These are phyloP conservation scores for Arachis hypogaea DNA, from an alignment of 306 rosid species.

Conservation along the genomic window DNA sequence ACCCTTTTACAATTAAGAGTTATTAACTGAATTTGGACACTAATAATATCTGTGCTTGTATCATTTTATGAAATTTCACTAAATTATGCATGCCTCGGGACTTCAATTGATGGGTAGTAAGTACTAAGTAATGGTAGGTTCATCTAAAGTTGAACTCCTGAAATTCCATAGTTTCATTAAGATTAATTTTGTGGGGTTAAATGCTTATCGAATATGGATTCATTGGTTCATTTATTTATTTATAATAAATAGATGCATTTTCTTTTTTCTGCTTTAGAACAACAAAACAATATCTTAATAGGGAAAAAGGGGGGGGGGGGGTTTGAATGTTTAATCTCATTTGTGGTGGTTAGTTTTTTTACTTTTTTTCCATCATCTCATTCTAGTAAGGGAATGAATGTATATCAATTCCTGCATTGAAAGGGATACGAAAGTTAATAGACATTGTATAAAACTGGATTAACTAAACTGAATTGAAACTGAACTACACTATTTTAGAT, in stretches of 20 bases:
- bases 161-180: not conserved
- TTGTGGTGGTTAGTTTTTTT: no score
- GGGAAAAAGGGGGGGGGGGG: not conserved
- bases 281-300: not conserved
- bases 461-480: no score
- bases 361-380: no score
- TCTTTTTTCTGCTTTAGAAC: not conserved
- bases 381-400: not conserved
- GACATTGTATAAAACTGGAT: no score
- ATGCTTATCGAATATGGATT: not conserved
- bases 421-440: no score
- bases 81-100: not conserved
- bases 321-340: no score
- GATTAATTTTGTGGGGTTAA: not conserved
- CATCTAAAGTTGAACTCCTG: not conserved
- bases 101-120: conserved; percentile 7
- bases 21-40: conserved; percentile 1
- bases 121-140: conserved; percentile 7
- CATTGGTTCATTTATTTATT: no score
- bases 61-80: not conserved
- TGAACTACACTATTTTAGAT: no score
- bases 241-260: not conserved
- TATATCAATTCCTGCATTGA: conserved; percentile 6
- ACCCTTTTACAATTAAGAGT: not conserved
- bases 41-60: not conserved